Percentiles rank a stretch among this genome's conserved stretches.
These are phyloP conservation scores for Leucocoprinus sp. DNA, from an alignment of 768 basidiomycete genomes.

Conservation along the genomic window DNA sequence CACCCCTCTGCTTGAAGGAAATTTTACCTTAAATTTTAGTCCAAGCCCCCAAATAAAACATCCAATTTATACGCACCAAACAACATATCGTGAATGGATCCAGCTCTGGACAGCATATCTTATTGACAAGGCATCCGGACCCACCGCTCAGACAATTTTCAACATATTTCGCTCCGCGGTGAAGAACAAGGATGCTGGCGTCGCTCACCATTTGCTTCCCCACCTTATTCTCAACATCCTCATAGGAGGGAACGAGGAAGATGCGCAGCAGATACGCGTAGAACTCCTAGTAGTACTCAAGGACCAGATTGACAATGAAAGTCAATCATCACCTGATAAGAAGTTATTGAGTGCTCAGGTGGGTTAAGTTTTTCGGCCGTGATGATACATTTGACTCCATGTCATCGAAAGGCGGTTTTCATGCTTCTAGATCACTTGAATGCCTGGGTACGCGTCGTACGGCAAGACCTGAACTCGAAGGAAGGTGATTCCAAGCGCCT, in stretches of 20 bases:
- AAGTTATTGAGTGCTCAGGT: conserved; percentile 93
- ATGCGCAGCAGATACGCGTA: conserved; percentile 53
- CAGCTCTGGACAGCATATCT: conserved; percentile 83
- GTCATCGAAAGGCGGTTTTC: conserved; percentile 69
- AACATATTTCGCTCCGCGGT: conserved; percentile 70
- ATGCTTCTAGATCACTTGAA: conserved; percentile 92
- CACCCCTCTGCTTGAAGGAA: conserved; percentile 70
- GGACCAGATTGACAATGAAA: conserved; percentile 70
- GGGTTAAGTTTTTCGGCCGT: conserved; percentile 10
- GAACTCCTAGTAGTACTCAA: conserved; percentile 79
- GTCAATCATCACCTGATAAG: conserved; percentile 62
- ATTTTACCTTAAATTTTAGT: conserved; percentile 46
- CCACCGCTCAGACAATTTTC: conserved; percentile 62
- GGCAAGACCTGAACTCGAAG: conserved; percentile 51
- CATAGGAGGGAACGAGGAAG: conserved; percentile 59
- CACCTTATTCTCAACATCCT: conserved; percentile 86
- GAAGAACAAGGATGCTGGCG: conserved; percentile 83
- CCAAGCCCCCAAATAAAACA: conserved; percentile 33
- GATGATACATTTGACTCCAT: not conserved
- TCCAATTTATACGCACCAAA: conserved; percentile 70
- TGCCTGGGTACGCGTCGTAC: conserved; percentile 74
- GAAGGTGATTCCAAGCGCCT: conserved; percentile 44
- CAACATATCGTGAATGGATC: conserved; percentile 95
- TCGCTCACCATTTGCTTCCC: conserved; percentile 87
- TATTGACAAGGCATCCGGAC: conserved; percentile 54